These are phyloP conservation scores for Colletotrichum theobromicola DNA, from an alignment of 2,329 filamentous ascomycete genomes.

Conservation along the genomic window DNA sequence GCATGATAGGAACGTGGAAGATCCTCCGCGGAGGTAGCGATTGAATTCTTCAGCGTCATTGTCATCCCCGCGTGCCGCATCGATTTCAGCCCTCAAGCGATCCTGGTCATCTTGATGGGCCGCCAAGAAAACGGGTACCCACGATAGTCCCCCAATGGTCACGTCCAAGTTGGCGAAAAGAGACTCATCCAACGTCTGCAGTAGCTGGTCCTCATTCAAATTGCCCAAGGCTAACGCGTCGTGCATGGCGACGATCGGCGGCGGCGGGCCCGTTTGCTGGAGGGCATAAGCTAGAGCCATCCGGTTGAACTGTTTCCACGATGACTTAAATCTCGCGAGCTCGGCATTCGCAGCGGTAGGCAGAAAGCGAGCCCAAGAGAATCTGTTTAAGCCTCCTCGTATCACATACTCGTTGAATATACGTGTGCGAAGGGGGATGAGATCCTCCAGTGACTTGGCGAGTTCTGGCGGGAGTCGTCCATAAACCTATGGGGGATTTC, in stretches of 20 bases:
- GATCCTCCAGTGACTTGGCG: neutral
- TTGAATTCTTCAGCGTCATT: neutral
- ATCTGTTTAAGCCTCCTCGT: neutral
- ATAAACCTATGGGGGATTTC: neutral
- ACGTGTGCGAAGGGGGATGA: neutral
- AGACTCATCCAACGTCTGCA: slow-evolving; percentile 51
- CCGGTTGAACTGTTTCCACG: neutral
- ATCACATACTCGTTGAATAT: neutral
- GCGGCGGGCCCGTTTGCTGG: neutral
- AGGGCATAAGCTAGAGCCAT: neutral
- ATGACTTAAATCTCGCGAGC: neutral
- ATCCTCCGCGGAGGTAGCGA: slow-evolving; percentile 29
- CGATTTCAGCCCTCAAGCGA: slow-evolving; percentile 31
- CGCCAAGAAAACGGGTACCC: slow-evolving; percentile 48
- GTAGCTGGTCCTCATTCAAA: slow-evolving; percentile 24
- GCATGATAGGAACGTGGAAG: slow-evolving; percentile 31
- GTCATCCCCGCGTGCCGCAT: neutral
- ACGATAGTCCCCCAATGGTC: slow-evolving; percentile 45
- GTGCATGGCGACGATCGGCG: neutral
- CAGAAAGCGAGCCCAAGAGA: neutral
- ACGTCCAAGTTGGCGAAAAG: slow-evolving; percentile 54
- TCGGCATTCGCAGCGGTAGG: neutral
- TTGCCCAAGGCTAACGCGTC: neutral
- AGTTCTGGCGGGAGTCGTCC: neutral
- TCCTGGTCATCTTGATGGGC: slow-evolving; percentile 35